Conservation (phyloP, 2,329 filamentous ascomycete species). For the Diatrype stigma region DNA sequence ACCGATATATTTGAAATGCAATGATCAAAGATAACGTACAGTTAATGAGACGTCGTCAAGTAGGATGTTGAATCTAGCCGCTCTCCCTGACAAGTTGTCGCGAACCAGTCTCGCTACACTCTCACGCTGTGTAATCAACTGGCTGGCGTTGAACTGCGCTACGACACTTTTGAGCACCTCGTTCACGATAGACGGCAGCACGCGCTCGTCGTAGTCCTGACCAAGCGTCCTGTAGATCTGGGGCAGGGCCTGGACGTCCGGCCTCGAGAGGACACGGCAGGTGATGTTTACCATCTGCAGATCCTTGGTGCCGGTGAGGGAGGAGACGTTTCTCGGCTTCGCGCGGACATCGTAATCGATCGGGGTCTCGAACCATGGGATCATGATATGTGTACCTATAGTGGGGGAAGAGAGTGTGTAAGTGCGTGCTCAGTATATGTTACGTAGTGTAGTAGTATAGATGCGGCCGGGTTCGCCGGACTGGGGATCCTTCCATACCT, state of each 20-base stretch:
- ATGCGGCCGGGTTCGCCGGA: slow-evolving; percentile 2
- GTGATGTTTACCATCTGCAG: slow-evolving; percentile 99
- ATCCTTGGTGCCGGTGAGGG: slow-evolving; percentile 97
- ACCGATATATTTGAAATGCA: not conserved
- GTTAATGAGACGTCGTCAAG: slow-evolving; percentile 97
- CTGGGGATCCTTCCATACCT: slow-evolving; percentile 52
- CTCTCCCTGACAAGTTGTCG: slow-evolving; percentile 86
- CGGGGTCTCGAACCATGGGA: slow-evolving; percentile 97
- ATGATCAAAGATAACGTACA: slow-evolving; percentile 45
- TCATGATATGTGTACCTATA: slow-evolving; percentile 81
- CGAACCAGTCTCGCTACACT: slow-evolving; percentile 88
- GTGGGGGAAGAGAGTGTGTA: not conserved
- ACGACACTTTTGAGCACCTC: slow-evolving; percentile 98
- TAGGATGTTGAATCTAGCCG: slow-evolving; percentile 94
- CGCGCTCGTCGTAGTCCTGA: slow-evolving; percentile 93
- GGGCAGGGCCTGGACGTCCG: slow-evolving; percentile 80
- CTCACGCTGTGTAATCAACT: slow-evolving; percentile 98
- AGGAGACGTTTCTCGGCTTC: slow-evolving; percentile 93
- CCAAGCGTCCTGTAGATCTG: slow-evolving; percentile 97
- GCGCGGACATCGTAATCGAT: slow-evolving; percentile 97
- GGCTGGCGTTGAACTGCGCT: slow-evolving; percentile 96
- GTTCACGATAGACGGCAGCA: slow-evolving; percentile 95
- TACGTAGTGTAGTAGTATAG: not conserved
- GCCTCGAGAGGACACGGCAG: slow-evolving; percentile 94
- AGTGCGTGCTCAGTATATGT: slow-evolving; percentile 5